Evolutionary conservation across 371 early-diverging fungal genomes (phyloP).

Genomic region (Rhizopus sp.): DNA sequence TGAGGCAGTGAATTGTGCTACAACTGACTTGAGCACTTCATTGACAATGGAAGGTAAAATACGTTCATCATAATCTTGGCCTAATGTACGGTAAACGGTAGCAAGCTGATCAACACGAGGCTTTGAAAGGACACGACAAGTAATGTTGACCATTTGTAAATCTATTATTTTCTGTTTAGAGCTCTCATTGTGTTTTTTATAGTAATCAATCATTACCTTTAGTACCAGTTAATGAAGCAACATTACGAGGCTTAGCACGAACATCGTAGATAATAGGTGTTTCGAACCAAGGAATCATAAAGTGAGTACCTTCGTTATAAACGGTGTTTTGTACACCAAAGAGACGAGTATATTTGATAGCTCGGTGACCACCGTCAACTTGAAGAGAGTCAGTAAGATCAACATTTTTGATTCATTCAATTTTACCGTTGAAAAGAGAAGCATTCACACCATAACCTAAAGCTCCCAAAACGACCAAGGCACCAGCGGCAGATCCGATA

Average conservation of each 20-base stretch:
- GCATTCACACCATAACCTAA: constrained; percentile 74
- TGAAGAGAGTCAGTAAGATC: constrained; percentile 3
- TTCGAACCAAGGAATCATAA: constrained; percentile 96
- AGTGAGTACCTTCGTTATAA: constrained; percentile 96
- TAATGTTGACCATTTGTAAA: constrained; percentile 99
- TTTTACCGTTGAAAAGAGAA: constrained; percentile 80
- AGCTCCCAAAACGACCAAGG: constrained; percentile 67
- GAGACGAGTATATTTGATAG: constrained; percentile 95
- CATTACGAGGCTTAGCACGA: constrained; percentile 96
- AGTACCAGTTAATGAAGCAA: constrained; percentile 97
- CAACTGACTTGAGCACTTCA: constrained; percentile 96
- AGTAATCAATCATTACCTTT: constrained; percentile 68
- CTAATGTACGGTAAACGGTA: constrained; percentile 88
- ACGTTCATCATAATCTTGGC: constrained; percentile 95
- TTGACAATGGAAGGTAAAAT: constrained; percentile 98
- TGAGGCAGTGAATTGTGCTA: constrained; percentile 98
- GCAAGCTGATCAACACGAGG: constrained; percentile 82
- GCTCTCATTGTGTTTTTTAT: not conserved
- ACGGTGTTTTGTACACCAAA: constrained; percentile 90
- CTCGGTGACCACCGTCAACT: constrained; percentile 98
- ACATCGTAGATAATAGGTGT: constrained; percentile 95
- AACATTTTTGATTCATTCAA: not conserved
- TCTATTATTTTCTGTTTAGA: constrained; percentile 48
- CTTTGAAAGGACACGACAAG: constrained; percentile 94
- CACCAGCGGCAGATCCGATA: constrained; percentile 64